These are phyloP conservation scores for Penicillium flavigenum DNA, from an alignment of 495 filamentous ascomycete genomes.

Conservation along the genomic window DNA sequence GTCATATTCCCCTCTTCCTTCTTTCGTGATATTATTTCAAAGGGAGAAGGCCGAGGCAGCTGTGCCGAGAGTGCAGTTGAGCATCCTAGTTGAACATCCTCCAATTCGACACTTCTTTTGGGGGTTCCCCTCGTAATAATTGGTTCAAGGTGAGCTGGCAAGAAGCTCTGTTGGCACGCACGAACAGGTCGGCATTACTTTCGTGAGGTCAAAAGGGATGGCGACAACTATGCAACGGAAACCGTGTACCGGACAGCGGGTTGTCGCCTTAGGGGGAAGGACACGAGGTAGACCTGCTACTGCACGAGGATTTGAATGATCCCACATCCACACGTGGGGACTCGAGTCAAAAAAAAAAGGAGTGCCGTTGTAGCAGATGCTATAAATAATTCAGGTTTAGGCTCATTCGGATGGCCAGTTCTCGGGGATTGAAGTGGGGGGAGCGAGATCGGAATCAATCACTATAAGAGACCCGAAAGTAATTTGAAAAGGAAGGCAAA, in stretches of 20 bases:
- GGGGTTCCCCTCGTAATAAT: not conserved
- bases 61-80: constrained; percentile 26
- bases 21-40: constrained; percentile 13
- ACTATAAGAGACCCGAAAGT: constrained; percentile 18
- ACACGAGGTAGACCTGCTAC: constrained; percentile 37
- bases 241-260: constrained; percentile 42
- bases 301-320: constrained; percentile 33
- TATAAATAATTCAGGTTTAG: constrained; percentile 26
- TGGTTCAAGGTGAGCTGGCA: constrained; percentile 32
- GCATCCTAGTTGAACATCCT: constrained; percentile 22
- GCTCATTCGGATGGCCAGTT: constrained; percentile 13
- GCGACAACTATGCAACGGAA: constrained; percentile 11
- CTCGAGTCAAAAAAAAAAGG: constrained; percentile 14
- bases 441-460: constrained; percentile 23
- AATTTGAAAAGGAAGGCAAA: constrained; percentile 21
- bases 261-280: constrained; percentile 9
- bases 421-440: constrained; percentile 10
- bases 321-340: constrained; percentile 26
- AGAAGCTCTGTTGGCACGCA: constrained; percentile 31
- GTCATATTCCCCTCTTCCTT: constrained; percentile 35
- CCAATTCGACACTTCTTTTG: constrained; percentile 3
- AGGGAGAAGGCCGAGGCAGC: constrained; percentile 21
- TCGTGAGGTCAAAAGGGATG: constrained; percentile 12
- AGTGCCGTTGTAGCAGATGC: constrained; percentile 19
- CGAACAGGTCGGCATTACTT: constrained; percentile 44